phyloP scores from a whole-genome alignment of 2,329 filamentous ascomycete species.

The Trichoderma sp. region DNA sequence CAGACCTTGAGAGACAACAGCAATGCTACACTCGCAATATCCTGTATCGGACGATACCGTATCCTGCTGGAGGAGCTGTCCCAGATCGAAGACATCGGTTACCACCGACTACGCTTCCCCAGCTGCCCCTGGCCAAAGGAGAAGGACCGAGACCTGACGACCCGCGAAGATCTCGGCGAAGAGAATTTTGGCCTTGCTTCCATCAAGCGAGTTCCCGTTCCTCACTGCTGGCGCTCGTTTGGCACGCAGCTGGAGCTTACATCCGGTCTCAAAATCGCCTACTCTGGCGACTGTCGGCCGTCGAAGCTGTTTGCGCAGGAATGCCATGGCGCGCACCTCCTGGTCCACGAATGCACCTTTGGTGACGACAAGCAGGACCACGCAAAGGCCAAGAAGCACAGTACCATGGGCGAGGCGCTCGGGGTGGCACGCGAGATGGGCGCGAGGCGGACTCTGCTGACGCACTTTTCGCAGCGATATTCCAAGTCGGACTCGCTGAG shows the following conservation, averaged over 20 bases:
- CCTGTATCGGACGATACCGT: constrained; percentile 71
- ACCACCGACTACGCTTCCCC: constrained; percentile 50
- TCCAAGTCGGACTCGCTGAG: constrained; percentile 57
- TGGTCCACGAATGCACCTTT: constrained; percentile 96
- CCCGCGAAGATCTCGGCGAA: constrained; percentile 43
- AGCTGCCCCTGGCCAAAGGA: constrained; percentile 29
- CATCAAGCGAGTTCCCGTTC: constrained; percentile 67
- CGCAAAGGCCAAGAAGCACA: constrained; percentile 85
- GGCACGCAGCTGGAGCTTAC: constrained; percentile 78
- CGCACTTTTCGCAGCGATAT: constrained; percentile 95
- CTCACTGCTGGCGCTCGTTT: constrained; percentile 78
- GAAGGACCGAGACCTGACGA: constrained; percentile 33
- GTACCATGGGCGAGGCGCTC: constrained; percentile 83
- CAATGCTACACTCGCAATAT: constrained; percentile 59
- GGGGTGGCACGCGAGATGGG: constrained; percentile 75
- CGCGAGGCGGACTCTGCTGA: constrained; percentile 78
- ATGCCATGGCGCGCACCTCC: constrained; percentile 73
- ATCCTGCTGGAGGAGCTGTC: constrained; percentile 79
- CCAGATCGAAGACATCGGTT: constrained; percentile 74
- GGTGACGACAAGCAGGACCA: constrained; percentile 80
- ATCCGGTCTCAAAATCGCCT: constrained; percentile 81
- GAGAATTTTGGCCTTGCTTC: constrained; percentile 61
- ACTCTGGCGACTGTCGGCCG: constrained; percentile 92
- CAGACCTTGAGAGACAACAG: constrained; percentile 40
- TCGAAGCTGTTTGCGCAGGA: constrained; percentile 68